Percentiles rank a stretch among this genome's conserved stretches.
These are phyloP conservation scores for Zizania palustris DNA, from an alignment of 202 grass and related monocot species.

Conservation along the genomic window DNA sequence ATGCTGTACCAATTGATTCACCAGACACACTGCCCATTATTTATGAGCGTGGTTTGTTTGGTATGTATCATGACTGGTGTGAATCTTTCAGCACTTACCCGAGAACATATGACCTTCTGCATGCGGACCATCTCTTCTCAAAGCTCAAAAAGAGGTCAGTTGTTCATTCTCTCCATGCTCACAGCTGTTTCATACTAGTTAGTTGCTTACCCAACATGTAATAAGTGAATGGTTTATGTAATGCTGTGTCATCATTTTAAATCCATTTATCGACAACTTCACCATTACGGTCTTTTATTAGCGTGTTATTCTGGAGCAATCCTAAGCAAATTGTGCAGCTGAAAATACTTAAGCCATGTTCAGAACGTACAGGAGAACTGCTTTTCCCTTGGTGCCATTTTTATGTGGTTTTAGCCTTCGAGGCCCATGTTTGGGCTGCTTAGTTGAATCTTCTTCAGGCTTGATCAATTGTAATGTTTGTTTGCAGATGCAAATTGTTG, in stretches of 20 bases:
- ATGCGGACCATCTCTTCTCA: constrained; percentile 94
- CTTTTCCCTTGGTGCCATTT: background rate
- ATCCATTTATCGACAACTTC: background rate
- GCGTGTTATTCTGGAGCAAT: background rate
- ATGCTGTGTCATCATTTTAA: background rate
- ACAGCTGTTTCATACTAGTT: background rate
- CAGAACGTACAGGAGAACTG: too few relatives aligned
- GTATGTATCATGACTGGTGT: constrained; percentile 99
- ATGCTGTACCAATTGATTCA: constrained; percentile 87
- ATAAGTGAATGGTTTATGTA: background rate
- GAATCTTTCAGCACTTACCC: constrained; percentile 99
- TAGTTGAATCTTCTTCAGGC: constrained; percentile 2
- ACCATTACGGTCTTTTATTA: background rate
- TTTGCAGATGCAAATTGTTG: constrained; percentile 67
- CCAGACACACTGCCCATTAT: constrained; percentile 93
- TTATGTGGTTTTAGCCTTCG: background rate
- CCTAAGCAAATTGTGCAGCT: background rate
- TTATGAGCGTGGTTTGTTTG: constrained; percentile 94
- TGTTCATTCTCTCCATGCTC: constrained; percentile 12
- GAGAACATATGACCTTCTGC: constrained; percentile 90
- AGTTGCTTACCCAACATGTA: constrained; percentile 5
- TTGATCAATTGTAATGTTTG: background rate
- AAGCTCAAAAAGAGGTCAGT: constrained; percentile 82
- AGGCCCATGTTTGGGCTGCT: background rate
- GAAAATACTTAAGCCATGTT: background rate